Percentiles rank a stretch among this genome's conserved stretches.
phyloP scores from a whole-genome alignment of 1,139 yeast species.

The Zygosaccharomyces pseudobailii region DNA sequence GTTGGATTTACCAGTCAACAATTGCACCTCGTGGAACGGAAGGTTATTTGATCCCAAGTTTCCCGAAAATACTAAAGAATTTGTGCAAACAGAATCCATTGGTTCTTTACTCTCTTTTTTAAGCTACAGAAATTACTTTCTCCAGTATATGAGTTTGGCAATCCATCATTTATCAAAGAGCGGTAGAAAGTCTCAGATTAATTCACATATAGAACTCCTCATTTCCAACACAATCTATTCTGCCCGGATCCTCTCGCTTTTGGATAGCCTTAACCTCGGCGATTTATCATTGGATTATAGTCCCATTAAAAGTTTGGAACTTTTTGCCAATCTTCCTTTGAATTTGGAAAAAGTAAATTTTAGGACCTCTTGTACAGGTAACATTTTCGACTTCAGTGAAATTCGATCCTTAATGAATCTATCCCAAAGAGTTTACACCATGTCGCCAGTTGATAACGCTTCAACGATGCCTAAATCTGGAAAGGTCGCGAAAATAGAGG shows the following conservation, averaged over 20 bases:
- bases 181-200: conserved; percentile 52
- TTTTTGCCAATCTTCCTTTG: conserved; percentile 40
- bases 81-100: conserved; percentile 38
- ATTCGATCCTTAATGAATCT: conserved; percentile 34
- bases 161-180: conserved; percentile 53
- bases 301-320: conserved; percentile 27
- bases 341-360: conserved; percentile 28
- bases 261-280: conserved; percentile 63
- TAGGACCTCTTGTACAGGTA: conserved; percentile 27
- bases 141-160: conserved; percentile 70
- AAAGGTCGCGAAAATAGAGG: conserved; percentile 17
- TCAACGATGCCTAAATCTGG: conserved; percentile 1
- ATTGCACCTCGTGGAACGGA: conserved; percentile 49
- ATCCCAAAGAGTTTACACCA: conserved; percentile 16
- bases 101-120: conserved; percentile 60
- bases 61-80: conserved; percentile 38
- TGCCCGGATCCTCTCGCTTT: conserved; percentile 59
- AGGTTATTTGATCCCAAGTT: conserved; percentile 35
- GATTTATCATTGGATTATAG: conserved; percentile 34
- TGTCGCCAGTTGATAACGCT: conserved; percentile 3
- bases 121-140: conserved; percentile 53
- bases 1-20: conserved; percentile 50
- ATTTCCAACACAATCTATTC: conserved; percentile 43
- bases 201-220: conserved; percentile 50
- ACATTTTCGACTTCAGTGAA: conserved; percentile 33